These are phyloP conservation scores for Aspergillus sclerotiicarbonarius DNA, from an alignment of 495 filamentous ascomycete species.

Conservation along the genomic window DNA sequence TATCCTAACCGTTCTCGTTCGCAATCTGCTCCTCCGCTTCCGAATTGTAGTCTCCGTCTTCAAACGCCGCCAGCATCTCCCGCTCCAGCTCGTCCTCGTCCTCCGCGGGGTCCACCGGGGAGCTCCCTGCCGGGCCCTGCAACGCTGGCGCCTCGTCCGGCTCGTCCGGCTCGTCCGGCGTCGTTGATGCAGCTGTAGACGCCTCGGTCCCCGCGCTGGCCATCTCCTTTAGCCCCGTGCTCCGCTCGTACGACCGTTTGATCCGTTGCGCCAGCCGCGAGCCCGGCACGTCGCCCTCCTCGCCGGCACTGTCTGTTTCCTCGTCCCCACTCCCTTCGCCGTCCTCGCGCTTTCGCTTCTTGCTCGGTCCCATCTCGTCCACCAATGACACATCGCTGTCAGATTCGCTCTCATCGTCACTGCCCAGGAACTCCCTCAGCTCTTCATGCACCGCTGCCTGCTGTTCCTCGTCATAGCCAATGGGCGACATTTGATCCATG, in stretches of 20 bases:
- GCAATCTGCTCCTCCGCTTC: slow-evolving; percentile 30
- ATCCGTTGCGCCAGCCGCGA: slow-evolving; percentile 48
- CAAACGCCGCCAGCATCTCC: slow-evolving; percentile 66
- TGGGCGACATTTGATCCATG: slow-evolving; percentile 32
- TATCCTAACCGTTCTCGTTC: slow-evolving; percentile 23
- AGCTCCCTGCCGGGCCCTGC: slow-evolving; percentile 14
- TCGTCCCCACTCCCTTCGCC: slow-evolving; percentile 32
- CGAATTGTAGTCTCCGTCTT: slow-evolving; percentile 44
- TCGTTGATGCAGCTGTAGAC: slow-evolving; percentile 29
- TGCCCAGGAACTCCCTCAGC: slow-evolving; percentile 72
- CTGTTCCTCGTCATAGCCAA: slow-evolving; percentile 48
- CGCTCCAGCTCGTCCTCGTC: slow-evolving; percentile 65
- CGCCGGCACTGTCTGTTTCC: slow-evolving; percentile 28
- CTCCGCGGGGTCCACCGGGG: slow-evolving; percentile 34
- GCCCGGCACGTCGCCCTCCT: slow-evolving; percentile 34
- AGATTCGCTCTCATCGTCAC: slow-evolving; percentile 58
- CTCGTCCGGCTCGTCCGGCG: slow-evolving; percentile 50
- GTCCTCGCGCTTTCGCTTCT: slow-evolving; percentile 43
- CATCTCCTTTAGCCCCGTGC: slow-evolving; percentile 46
- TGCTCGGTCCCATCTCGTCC: slow-evolving; percentile 29
- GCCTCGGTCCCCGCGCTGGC: slow-evolving; percentile 47
- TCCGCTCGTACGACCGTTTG: slow-evolving; percentile 50
- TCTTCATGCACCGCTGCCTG: slow-evolving; percentile 62
- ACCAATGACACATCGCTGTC: slow-evolving; percentile 38
- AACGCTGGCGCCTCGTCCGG: slow-evolving; percentile 23